Conservation (phyloP, 768 basidiomycete species). For the Hygrocybe coccinea region DNA sequence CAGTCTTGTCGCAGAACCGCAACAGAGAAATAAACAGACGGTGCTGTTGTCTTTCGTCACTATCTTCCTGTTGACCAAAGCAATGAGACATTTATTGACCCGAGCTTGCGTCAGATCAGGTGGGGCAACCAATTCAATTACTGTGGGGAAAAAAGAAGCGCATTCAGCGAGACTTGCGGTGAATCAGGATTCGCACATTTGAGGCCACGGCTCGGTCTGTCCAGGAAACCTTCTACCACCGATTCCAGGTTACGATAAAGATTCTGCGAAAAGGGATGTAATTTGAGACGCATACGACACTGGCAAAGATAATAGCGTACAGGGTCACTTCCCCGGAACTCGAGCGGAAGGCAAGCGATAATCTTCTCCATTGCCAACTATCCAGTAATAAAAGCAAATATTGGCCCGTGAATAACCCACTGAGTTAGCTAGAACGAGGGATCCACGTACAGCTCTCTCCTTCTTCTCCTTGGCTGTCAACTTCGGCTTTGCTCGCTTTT, state of each 20-base stretch:
- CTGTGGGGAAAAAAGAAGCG: constrained; percentile 34
- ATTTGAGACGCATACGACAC: constrained; percentile 1
- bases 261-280: constrained; percentile 37
- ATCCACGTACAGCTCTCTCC: constrained; percentile 58
- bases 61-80: constrained; percentile 81
- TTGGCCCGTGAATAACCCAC: neutral
- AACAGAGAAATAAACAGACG: constrained; percentile 32
- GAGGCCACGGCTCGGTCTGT: constrained; percentile 53
- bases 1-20: neutral
- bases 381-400: neutral
- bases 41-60: constrained; percentile 70
- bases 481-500: constrained; percentile 60
- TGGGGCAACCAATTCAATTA: constrained; percentile 68
- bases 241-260: constrained; percentile 74
- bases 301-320: constrained; percentile 39
- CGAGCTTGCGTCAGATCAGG: constrained; percentile 86
- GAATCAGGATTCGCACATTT: constrained; percentile 43
- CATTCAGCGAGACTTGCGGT: neutral
- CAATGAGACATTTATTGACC: constrained; percentile 91
- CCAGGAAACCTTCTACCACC: constrained; percentile 73
- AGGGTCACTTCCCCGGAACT: constrained; percentile 85
- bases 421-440: neutral
- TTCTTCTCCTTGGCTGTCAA: constrained; percentile 78
- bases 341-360: constrained; percentile 73
- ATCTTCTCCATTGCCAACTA: constrained; percentile 65